Conservation (phyloP, 495 filamentous ascomycete species). For the Podospora pseudocomata region DNA sequence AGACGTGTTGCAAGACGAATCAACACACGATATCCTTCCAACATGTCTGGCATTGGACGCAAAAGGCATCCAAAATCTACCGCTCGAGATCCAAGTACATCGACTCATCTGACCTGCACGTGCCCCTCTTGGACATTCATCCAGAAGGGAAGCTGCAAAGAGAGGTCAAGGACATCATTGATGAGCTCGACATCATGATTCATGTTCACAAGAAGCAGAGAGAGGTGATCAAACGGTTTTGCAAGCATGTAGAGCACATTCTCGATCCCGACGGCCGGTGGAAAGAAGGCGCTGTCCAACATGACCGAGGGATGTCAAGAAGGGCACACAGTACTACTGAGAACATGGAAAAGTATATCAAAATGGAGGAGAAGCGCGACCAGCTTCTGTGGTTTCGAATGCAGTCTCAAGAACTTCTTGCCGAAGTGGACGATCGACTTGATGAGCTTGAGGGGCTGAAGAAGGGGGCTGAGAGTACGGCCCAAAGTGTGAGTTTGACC, state of each 20-base stretch:
- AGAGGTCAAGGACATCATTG: slow-evolving; percentile 68
- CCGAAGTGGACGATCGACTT: slow-evolving; percentile 20
- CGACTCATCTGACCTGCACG: slow-evolving; percentile 36
- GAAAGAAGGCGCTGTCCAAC: slow-evolving; percentile 9
- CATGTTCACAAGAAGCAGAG: slow-evolving; percentile 55
- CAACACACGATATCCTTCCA: slow-evolving; percentile 36
- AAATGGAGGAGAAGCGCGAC: slow-evolving; percentile 18
- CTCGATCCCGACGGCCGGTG: slow-evolving; percentile 26
- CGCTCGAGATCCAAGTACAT: slow-evolving; percentile 28
- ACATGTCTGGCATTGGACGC: slow-evolving; percentile 38
- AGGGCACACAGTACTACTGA: not conserved
- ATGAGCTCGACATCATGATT: slow-evolving; percentile 70
- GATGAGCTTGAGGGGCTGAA: slow-evolving; percentile 32
- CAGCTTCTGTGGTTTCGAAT: slow-evolving; percentile 27
- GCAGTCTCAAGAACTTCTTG: slow-evolving; percentile 25
- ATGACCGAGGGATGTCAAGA: not conserved
- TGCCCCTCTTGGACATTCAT: slow-evolving; percentile 60
- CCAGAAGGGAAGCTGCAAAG: slow-evolving; percentile 60
- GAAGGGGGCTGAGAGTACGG: slow-evolving; percentile 25
- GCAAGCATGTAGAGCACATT: slow-evolving; percentile 50
- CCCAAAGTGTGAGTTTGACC: slow-evolving; percentile 24
- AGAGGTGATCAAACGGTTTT: slow-evolving; percentile 54
- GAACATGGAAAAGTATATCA: slow-evolving; percentile 4
- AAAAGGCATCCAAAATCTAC: slow-evolving; percentile 27
- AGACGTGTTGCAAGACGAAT: slow-evolving; percentile 24